Conservation (phyloP, 1,284 basidiomycete genomes). For the Hemileia vastatrix region DNA sequence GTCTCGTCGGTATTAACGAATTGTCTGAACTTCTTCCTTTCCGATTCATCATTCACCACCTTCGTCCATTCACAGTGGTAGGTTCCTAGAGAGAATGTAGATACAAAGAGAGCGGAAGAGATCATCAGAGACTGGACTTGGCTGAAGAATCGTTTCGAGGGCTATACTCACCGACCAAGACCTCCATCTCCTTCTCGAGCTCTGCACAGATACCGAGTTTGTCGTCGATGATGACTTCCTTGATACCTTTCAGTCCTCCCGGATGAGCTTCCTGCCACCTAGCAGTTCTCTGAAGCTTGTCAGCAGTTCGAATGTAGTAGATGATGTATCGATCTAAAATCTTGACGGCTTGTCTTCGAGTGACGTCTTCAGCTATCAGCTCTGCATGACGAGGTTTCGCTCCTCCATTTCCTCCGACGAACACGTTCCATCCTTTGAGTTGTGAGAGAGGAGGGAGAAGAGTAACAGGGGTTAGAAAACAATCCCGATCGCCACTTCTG, state of each 20-base stretch:
- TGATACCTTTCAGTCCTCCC: slow-evolving; percentile 58
- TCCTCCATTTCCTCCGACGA: slow-evolving; percentile 64
- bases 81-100: slow-evolving; percentile 40
- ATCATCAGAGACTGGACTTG: background rate
- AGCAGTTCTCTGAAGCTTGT: slow-evolving; percentile 55
- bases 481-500: background rate
- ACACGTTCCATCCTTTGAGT: slow-evolving; percentile 48
- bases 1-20: slow-evolving; percentile 60
- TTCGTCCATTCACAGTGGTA: slow-evolving; percentile 64
- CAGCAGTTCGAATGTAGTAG: slow-evolving; percentile 62
- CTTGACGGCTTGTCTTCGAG: slow-evolving; percentile 52
- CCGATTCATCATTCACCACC: slow-evolving; percentile 54
- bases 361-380: slow-evolving; percentile 47
- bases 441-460: slow-evolving; percentile 3
- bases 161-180: slow-evolving; percentile 50
- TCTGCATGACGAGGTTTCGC: slow-evolving; percentile 56
- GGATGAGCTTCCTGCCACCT: slow-evolving; percentile 66
- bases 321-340: slow-evolving; percentile 56
- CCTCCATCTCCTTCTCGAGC: slow-evolving; percentile 61
- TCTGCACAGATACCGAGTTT: slow-evolving; percentile 64
- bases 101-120: background rate
- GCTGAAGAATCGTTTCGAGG: background rate
- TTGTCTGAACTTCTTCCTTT: slow-evolving; percentile 56
- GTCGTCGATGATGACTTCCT: slow-evolving; percentile 61
- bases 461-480: background rate